Evolutionary conservation across 495 filamentous ascomycete species (phyloP).

Genomic region (Darksidea phi): DNA sequence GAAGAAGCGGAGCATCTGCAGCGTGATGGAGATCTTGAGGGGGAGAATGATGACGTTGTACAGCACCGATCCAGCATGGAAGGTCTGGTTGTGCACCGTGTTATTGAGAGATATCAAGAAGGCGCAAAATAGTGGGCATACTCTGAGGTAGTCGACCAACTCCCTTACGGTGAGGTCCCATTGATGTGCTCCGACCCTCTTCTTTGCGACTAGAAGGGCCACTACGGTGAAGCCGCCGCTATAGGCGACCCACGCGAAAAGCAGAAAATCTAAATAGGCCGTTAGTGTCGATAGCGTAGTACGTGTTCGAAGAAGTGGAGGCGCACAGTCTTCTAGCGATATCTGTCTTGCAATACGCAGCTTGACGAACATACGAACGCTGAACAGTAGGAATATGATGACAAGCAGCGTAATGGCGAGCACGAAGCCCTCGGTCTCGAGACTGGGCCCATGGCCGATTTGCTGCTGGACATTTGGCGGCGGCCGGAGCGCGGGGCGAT

Average conservation of each 20-base stretch:
- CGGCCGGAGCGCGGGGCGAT: neutral
- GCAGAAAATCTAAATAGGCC: neutral
- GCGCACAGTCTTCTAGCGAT: neutral
- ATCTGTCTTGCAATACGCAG: neutral
- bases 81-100: neutral
- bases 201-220: neutral
- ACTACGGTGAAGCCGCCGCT: neutral
- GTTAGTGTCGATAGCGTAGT: neutral
- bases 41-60: conserved; percentile 5
- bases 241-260: neutral
- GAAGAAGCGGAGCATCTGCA: conserved; percentile 15
- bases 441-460: neutral
- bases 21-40: conserved; percentile 2
- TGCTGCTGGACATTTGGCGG: neutral
- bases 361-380: neutral
- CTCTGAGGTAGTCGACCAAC: conserved; percentile 6
- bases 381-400: neutral
- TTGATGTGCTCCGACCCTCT: conserved; percentile 2
- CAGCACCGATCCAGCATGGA: conserved; percentile 10
- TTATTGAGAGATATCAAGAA: no score
- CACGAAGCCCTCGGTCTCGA: neutral
- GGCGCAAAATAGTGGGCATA: no score
- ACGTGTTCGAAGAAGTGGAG: neutral
- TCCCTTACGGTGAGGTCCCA: conserved; percentile 4
- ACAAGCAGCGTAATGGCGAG: neutral